Evolutionary conservation across 805 yeast species (phyloP).

Genomic region (Sugiyamaella qingdaonensis): DNA sequence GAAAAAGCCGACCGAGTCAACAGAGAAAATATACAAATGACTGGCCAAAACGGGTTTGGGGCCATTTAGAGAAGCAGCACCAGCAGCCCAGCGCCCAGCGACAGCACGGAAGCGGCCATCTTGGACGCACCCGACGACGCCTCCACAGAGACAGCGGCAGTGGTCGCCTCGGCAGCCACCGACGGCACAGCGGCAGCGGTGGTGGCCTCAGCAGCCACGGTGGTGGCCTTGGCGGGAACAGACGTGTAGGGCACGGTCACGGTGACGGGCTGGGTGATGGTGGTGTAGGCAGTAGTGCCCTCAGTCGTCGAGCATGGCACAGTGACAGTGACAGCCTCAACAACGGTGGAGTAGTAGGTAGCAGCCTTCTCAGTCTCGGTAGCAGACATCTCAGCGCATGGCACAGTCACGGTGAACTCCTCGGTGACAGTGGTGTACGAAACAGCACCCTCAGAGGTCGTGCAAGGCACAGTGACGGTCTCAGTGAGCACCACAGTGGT

Average conservation of each 20-base stretch:
- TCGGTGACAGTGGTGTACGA: constrained; percentile 3
- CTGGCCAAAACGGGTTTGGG: neutral
- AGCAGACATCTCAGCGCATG: neutral
- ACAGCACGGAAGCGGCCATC: neutral
- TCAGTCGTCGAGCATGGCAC: constrained; percentile 1
- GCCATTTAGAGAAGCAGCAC: neutral
- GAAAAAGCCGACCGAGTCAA: neutral
- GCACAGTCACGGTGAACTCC: constrained; percentile 7
- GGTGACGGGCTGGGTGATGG: constrained; percentile 4
- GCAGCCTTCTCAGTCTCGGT: neutral
- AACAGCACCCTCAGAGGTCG: neutral
- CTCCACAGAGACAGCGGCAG: neutral
- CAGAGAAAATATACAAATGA: constrained; percentile 1
- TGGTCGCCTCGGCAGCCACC: neutral
- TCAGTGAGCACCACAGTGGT: neutral
- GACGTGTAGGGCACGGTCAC: constrained; percentile 2
- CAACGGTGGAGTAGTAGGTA: neutral
- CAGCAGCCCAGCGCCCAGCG: neutral
- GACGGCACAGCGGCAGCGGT: neutral
- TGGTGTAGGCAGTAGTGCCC: neutral
- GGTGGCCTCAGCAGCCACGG: neutral
- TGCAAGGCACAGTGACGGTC: constrained; percentile 1
- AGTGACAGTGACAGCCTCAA: neutral
- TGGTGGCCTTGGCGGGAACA: neutral
- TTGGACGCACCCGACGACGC: neutral